Percentiles rank a stretch among this genome's conserved stretches.
phyloP scores from a whole-genome alignment of 768 basidiomycete genomes.

The Lactarius akahatsu region DNA sequence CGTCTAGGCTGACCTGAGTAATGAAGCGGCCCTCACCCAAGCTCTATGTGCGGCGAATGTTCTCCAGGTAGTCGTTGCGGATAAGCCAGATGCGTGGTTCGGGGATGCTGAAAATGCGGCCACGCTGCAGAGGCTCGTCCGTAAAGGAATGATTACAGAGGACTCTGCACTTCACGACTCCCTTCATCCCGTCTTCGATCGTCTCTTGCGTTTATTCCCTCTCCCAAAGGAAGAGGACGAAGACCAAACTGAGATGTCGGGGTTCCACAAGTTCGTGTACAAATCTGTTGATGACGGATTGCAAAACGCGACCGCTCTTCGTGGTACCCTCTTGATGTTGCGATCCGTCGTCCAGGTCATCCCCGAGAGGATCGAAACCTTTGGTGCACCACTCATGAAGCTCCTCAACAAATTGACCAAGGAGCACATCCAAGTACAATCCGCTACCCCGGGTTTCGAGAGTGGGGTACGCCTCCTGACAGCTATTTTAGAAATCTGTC shows the following conservation, averaged over 20 bases:
- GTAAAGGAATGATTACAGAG: constrained; percentile 82
- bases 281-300: constrained; percentile 75
- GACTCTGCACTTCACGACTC: constrained; percentile 79
- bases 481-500: constrained; percentile 85
- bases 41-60: constrained; percentile 86
- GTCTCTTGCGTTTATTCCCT: constrained; percentile 73
- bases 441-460: constrained; percentile 47
- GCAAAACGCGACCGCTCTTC: constrained; percentile 66
- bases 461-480: constrained; percentile 63
- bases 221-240: constrained; percentile 77
- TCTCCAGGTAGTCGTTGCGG: constrained; percentile 78
- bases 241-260: constrained; percentile 59
- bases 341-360: constrained; percentile 78
- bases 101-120: constrained; percentile 55
- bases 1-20: constrained; percentile 67
- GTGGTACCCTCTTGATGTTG: constrained; percentile 83
- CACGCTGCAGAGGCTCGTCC: constrained; percentile 77
- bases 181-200: constrained; percentile 79
- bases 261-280: constrained; percentile 77
- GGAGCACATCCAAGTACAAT: constrained; percentile 61
- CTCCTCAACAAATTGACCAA: constrained; percentile 82
- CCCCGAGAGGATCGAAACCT: constrained; percentile 82
- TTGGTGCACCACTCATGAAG: constrained; percentile 73
- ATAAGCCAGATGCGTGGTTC: constrained; percentile 86
- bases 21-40: constrained; percentile 60